Percentiles rank a stretch among this genome's conserved stretches.
phyloP scores from a whole-genome alignment of 139 green algal genomes.

The Chlorella sorokiniana region DNA sequence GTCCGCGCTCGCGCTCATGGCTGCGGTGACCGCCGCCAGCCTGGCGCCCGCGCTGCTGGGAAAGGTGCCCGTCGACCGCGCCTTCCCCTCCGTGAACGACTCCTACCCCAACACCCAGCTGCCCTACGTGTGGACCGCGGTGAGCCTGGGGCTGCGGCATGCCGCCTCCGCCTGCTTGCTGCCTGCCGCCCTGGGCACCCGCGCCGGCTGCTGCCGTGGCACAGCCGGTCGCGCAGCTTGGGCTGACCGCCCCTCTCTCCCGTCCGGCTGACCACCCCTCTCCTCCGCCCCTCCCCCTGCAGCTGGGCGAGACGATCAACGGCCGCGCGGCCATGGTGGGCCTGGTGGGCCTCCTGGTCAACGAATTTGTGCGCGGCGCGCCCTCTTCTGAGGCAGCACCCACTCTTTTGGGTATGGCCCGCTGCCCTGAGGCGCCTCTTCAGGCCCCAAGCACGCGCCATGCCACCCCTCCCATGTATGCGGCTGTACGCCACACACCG shows the following conservation, averaged over 20 bases:
- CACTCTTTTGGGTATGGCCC: neutral
- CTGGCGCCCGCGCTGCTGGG: conserved; percentile 30
- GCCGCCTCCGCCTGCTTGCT: too few species aligned
- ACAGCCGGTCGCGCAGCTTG: too few species aligned
- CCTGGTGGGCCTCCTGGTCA: conserved; percentile 13
- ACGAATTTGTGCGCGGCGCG: conserved; percentile 22
- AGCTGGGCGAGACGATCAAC: conserved; percentile 25
- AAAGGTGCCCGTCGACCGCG: neutral
- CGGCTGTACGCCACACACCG: too few species aligned
- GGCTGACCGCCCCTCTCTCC: too few species aligned
- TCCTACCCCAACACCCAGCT: conserved; percentile 29
- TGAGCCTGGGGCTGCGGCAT: too few species aligned
- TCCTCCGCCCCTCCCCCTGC: too few species aligned
- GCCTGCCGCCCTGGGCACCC: too few species aligned
- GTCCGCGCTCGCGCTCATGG: neutral
- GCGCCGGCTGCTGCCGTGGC: too few species aligned
- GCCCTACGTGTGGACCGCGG: conserved; percentile 29
- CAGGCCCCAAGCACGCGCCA: neutral
- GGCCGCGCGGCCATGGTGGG: conserved; percentile 29
- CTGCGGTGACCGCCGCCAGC: conserved; percentile 1
- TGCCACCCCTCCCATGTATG: neutral
- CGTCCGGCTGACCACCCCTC: too few species aligned
- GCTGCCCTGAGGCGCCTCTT: neutral
- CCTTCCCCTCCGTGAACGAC: conserved; percentile 29
- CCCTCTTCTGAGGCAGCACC: neutral